Base-by-base conservation (phyloP, 2,329 filamentous ascomycete genomes). In the Beauveria sp. region DNA sequence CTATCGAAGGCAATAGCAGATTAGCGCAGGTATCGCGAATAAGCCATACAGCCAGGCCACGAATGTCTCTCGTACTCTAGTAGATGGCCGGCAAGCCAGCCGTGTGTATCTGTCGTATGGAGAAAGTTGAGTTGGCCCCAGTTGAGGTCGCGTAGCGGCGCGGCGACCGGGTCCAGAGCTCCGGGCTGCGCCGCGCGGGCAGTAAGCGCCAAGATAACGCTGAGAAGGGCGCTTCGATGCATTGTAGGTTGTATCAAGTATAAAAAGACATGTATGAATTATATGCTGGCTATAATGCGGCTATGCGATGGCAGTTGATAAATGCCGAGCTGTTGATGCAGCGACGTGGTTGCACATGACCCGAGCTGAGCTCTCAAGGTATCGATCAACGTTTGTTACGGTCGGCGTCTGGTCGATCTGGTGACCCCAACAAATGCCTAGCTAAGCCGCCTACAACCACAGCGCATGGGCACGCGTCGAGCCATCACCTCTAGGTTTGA, bases 111-210 rank as follows among this genome's bases (percentile, higher is more conserved):
- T 46, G 95, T 98, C 0, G 95, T 98, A 71, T 96, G 93, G n/a
- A 99, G 77, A 74, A 96, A 96, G 80, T 98, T 98, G 70, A 98
- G 82, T 73, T 96, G 88, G n/a, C 90, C 93, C 91, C 93, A 97
- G 68, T 86, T 83, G 60, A 99, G 81, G 67, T 91, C 83, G 69
- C 93, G 88, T 75, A 98, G 84, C 51, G 92, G 93, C 61, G 89
- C 91, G 62, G 86, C 82, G 63, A 93, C 82, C 8, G 95, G 91
- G 46, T 83, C 76, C n/a, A 87, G 87, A 59, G 93, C 91, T 62
- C 85, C 86, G 10, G 93, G 93, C 74, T 99, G 95, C 63, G 87
- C 82, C 22, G 78, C 79, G 54, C 75, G 71, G 38, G 72, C 76
- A 60, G 73, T 70, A 54, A 71, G 71, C 60, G 75, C 71, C 61